Evolutionary conservation across 345 rosid species (phyloP).

Genomic region (Cardamine resedifolia): DNA sequence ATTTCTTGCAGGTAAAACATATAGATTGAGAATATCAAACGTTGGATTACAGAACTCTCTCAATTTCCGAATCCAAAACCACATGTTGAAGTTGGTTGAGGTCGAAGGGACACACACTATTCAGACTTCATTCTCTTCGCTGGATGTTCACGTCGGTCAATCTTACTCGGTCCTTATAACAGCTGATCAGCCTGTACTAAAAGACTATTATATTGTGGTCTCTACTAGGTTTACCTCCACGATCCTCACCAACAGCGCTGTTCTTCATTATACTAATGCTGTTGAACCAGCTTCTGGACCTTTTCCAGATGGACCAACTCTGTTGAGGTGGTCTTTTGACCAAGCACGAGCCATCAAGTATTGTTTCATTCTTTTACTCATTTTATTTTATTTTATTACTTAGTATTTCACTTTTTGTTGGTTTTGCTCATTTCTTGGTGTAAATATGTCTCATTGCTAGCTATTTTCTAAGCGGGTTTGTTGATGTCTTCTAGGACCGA

Average conservation of each 20-base stretch:
- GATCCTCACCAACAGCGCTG: slow-evolving; percentile 62
- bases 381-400: too few relatives aligned
- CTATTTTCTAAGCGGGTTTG: not conserved
- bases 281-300: slow-evolving; percentile 64
- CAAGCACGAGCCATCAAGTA: slow-evolving; percentile 84
- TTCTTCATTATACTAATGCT: slow-evolving; percentile 69
- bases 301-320: slow-evolving; percentile 73
- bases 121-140: slow-evolving; percentile 67
- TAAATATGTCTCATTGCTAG: not conserved
- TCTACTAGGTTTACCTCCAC: slow-evolving; percentile 59
- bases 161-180: slow-evolving; percentile 77
- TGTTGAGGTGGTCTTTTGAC: slow-evolving; percentile 68
- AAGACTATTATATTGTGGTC: slow-evolving; percentile 74
- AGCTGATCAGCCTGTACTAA: slow-evolving; percentile 75
- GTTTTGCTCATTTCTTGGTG: not conserved
- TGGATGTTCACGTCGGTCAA: slow-evolving; percentile 86
- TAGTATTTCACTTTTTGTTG: not conserved
- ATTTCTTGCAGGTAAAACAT: slow-evolving; percentile 48
- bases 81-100: slow-evolving; percentile 71
- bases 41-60: slow-evolving; percentile 78
- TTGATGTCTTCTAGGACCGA: slow-evolving; percentile 56
- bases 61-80: slow-evolving; percentile 86
- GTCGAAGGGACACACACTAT: slow-evolving; percentile 89
- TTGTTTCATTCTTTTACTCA: not conserved
- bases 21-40: slow-evolving; percentile 82